Evolutionary conservation across 345 rosid species (phyloP).

Genomic region (Sonneratia alba): DNA sequence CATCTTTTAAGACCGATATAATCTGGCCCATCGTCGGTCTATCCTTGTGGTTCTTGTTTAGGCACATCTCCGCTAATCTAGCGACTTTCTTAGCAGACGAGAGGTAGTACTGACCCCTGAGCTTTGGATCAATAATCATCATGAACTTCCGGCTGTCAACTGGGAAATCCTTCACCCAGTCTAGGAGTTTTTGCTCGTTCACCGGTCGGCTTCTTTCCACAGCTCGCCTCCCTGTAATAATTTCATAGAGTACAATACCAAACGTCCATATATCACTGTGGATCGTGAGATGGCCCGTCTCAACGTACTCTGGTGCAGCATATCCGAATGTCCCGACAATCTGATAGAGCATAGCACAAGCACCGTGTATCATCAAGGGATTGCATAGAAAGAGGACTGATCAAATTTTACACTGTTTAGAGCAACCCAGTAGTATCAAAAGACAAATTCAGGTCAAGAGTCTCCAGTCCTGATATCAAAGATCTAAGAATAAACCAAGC

Average conservation of each 20-base stretch:
- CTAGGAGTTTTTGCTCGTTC: conserved; percentile 61
- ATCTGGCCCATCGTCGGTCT: conserved; percentile 65
- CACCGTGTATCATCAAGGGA: neutral
- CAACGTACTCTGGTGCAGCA: conserved; percentile 86
- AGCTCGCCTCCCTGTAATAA: conserved; percentile 76
- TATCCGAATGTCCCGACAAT: conserved; percentile 85
- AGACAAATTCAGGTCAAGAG: too few species aligned
- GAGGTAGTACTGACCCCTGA: conserved; percentile 38
- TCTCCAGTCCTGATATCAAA: too few species aligned
- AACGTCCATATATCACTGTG: conserved; percentile 78
- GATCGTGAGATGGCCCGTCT: conserved; percentile 74
- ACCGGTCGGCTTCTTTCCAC: conserved; percentile 63
- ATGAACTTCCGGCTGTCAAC: conserved; percentile 47
- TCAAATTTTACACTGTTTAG: too few species aligned
- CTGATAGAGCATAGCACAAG: conserved; percentile 21
- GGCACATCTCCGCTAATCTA: conserved; percentile 70
- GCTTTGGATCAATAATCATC: conserved; percentile 70
- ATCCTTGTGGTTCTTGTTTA: conserved; percentile 57
- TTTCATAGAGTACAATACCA: conserved; percentile 89
- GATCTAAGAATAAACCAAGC: too few species aligned
- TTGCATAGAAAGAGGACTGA: too few species aligned
- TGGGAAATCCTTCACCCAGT: conserved; percentile 86
- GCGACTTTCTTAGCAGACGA: conserved; percentile 39
- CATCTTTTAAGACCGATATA: conserved; percentile 40
- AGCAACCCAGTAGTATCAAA: too few species aligned